Evolutionary conservation across 768 basidiomycete genomes (phyloP), one percentile per base, ranked within the genome.

Genomic region (Pisolithus tinctorius): DNA sequence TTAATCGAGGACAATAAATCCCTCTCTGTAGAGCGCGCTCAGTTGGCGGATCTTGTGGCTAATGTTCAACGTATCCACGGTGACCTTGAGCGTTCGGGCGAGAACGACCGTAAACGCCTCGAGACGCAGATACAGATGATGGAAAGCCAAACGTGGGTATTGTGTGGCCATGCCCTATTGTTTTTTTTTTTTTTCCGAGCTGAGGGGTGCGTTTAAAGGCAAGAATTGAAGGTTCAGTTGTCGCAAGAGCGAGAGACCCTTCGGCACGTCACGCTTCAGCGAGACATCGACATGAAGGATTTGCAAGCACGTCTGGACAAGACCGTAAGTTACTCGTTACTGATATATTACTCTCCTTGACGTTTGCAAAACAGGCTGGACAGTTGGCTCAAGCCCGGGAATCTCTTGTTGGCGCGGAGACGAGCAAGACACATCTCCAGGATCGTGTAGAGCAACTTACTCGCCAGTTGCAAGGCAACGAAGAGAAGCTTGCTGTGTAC

Each of bases 21-120:
- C 0, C 73, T 96, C 4, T 73, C 86, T 13, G 73, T 84, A 59
- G 94, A 96, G 61, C 82, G 92, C 9, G 84, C 91, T 0, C 86
- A 88, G 54, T 74, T 96, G 3, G 82, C 89, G 2, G 90, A 93
- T 63, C 75, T 96, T 26, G 91, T 95, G 82, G 73, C 78, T 25
- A 94, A 90, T 62, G 83, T 95, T 23, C 91, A 93, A 68, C 86
- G 80, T 61, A 92, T 96, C 82, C 89, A 92, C 59, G 81, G 81
- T 50, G 94, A 96, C 58, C 74, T 90, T 6, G 92, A 94, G 62
- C 78, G 83, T 46, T 86, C 87, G 0, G 82, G 85, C 6, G 83
- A 86, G 63, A 94, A 90, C 52, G 89, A 94, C 58, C 79, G 89
- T 17, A 74, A 82, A 13, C 81, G 91, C 7, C 70, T 94, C 31